phyloP scores from a whole-genome alignment of 176 grass and related monocot genomes.

The Thalia dealbata region DNA sequence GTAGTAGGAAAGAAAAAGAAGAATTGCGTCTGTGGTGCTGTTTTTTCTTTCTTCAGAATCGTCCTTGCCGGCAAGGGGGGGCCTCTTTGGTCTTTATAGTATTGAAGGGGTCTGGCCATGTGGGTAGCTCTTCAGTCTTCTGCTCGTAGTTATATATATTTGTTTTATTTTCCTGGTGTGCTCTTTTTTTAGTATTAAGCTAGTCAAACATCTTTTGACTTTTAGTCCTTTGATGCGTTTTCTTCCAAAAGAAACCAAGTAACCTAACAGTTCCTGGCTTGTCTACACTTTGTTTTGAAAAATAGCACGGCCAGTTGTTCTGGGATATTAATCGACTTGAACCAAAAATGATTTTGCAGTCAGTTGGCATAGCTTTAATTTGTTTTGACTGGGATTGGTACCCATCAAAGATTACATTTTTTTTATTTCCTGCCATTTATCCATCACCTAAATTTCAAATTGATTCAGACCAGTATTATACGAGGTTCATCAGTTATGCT shows the following conservation, averaged over 20 bases:
- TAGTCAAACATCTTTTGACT: background rate
- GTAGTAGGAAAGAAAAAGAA: background rate
- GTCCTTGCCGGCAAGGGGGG: background rate
- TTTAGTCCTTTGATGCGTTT: background rate
- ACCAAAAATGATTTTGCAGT: too few species aligned
- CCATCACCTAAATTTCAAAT: too few species aligned
- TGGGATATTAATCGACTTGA: too few species aligned
- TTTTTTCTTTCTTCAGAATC: background rate
- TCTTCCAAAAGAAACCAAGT: background rate
- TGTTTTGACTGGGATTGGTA: too few species aligned
- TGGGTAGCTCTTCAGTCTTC: background rate
- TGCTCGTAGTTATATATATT: background rate
- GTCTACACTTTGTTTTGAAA: background rate
- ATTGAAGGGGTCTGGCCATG: background rate
- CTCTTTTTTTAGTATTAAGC: background rate
- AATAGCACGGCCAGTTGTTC: too few species aligned
- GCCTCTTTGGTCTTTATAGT: background rate
- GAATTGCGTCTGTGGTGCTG: background rate
- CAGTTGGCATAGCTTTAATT: too few species aligned
- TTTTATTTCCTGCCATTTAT: too few species aligned
- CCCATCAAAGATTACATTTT: too few species aligned
- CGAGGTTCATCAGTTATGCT: too few species aligned
- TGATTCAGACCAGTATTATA: too few species aligned
- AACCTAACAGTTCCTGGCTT: background rate
- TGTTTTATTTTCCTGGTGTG: background rate